Evolutionary conservation across 2,329 filamentous ascomycete species (phyloP).

Genomic region (Microascus cirrosus): DNA sequence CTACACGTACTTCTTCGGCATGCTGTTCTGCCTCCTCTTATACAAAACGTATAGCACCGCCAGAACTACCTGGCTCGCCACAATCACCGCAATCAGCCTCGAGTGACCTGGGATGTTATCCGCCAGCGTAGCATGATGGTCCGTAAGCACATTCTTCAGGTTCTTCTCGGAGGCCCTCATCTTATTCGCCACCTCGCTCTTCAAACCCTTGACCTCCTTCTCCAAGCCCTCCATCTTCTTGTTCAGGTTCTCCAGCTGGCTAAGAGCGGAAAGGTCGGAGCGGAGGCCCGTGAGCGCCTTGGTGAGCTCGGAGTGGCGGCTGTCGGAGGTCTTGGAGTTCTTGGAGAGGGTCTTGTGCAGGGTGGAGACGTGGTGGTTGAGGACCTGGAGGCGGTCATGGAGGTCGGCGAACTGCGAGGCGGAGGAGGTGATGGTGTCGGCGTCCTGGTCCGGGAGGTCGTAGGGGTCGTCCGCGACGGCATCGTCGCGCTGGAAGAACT

Average conservation of each 20-base stretch:
- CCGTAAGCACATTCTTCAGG: conserved; percentile 38
- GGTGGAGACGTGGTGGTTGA: conserved; percentile 57
- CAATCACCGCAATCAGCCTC: conserved; percentile 54
- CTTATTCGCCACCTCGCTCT: conserved; percentile 40
- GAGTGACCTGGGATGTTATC: conserved; percentile 40
- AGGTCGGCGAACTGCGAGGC: conserved; percentile 68
- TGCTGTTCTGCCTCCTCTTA: conserved; percentile 57
- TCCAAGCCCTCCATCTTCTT: conserved; percentile 40
- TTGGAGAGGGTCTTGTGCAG: conserved; percentile 47
- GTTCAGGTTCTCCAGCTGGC: conserved; percentile 30
- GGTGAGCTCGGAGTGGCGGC: conserved; percentile 44
- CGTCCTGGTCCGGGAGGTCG: conserved; percentile 31
- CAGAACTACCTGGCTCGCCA: conserved; percentile 64
- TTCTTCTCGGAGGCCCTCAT: conserved; percentile 37
- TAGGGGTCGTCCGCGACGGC: conserved; percentile 13
- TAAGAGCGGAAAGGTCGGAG: conserved; percentile 28
- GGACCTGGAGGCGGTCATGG: conserved; percentile 67
- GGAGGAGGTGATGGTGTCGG: conserved; percentile 36
- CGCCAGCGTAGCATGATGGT: conserved; percentile 37
- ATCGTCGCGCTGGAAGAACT: conserved; percentile 12
- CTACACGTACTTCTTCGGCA: conserved; percentile 85
- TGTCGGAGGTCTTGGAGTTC: conserved; percentile 38
- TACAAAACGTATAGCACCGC: conserved; percentile 62
- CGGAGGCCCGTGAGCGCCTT: conserved; percentile 34
- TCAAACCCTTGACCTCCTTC: conserved; percentile 46